Conservation (phyloP, 83 land plant species). For the Isoetes engelmannii region DNA sequence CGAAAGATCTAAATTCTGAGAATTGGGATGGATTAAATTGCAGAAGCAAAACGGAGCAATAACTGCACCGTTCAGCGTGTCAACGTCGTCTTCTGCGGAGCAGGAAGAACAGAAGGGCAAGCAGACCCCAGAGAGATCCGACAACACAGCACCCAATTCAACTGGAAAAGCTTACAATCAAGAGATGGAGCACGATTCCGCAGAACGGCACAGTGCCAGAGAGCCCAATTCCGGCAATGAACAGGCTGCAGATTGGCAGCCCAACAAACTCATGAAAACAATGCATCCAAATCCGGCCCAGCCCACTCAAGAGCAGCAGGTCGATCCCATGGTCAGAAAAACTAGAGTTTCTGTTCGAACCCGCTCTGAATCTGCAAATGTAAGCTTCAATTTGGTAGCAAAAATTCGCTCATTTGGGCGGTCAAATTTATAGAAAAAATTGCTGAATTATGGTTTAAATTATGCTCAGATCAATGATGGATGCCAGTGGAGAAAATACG, state of each 20-base stretch:
- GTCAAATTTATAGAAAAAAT: too few species aligned
- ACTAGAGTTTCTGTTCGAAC: conserved; percentile 7
- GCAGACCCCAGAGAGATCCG: too few species aligned
- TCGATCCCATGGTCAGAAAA: conserved; percentile 9
- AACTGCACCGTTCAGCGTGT: not conserved
- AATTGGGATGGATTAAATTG: not conserved
- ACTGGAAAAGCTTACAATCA: not conserved
- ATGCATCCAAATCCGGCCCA: too few species aligned
- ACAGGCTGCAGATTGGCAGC: conserved; percentile 8
- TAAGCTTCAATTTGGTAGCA: not conserved
- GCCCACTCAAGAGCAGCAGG: not conserved
- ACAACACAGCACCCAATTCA: not conserved
- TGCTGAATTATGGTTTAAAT: too few species aligned
- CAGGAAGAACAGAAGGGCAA: not conserved
- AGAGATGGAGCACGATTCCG: not conserved
- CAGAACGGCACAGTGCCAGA: not conserved
- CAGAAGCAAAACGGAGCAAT: not conserved
- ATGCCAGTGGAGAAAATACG: conserved; percentile 87
- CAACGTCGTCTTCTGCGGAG: not conserved
- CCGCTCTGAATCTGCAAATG: not conserved
- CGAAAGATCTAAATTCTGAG: too few species aligned
- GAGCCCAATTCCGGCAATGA: not conserved
- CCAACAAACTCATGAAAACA: not conserved
- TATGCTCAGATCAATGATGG: conserved; percentile 62
- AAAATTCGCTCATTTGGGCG: too few species aligned